Evolutionary conservation across 1,139 yeast genomes (phyloP), one percentile per base, ranked within the genome.

Genomic region (Nakaseomyces glabratus): DNA sequence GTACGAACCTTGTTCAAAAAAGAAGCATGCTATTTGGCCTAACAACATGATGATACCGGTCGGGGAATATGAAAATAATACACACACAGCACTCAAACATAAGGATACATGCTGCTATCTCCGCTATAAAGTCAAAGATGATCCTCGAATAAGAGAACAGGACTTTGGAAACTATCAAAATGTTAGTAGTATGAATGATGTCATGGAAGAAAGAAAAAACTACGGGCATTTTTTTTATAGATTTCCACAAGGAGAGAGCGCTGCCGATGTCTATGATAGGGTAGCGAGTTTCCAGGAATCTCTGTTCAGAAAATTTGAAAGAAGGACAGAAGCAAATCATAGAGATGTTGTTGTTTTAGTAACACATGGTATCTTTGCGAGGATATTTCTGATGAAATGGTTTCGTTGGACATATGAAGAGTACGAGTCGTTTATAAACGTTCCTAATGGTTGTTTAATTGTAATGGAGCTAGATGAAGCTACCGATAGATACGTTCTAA

Each of bases 351-450:
- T 85, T 32, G 88, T 86, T 1, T 62, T 86, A 34, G 95, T 86
- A 23, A 80, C 95, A 2, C 96, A 86, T 56, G 96, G 96, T 6
- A 82, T 86, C 13, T 85, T 94, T 93, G 82, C 93, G 4, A 64
- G 96, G 30, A 95, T 85, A 10, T 86, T 86, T 50, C 58, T 86
- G 31, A 85, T 86, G 90, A 82, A 85, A 51, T 79, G 95, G 95
- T 86, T 76, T 55, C 65, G 94, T 37, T 86, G 96, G 95, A 70
- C 81, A 2, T 88, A 80, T 52, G 95, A 86, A 55, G 77, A 79
- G 58, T 86, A 85, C 58, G 96, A 86, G 58, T 68, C 78, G 28
- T 66, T 86, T 44, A 69, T 79, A 39, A 86, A 86, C 54, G 74
- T 86, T 12, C 88, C 86, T 1, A 93, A 86, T 56, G 88, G 95